phyloP scores from a whole-genome alignment of 202 grass and related monocot genomes.

The Panicum virgatum region DNA sequence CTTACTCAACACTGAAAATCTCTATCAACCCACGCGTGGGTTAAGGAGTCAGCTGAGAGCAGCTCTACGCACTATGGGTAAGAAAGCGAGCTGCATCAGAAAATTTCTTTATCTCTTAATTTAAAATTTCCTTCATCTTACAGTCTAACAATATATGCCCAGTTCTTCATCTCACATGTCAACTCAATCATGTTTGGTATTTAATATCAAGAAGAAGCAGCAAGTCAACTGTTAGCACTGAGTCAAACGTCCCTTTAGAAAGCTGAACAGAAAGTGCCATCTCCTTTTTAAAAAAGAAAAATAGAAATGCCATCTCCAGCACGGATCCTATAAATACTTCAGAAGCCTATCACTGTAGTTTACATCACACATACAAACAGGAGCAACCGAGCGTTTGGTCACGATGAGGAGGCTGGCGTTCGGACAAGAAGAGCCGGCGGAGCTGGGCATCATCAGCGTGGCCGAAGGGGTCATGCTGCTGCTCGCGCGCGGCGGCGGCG shows the following conservation, averaged over 20 bases:
- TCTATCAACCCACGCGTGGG: not conserved
- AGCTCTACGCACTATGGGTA: not conserved
- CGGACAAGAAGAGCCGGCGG: slow-evolving; percentile 14
- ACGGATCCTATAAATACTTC: slow-evolving; percentile 22
- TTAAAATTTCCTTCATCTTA: not conserved
- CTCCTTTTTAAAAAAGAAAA: too few relatives aligned
- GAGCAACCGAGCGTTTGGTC: not conserved
- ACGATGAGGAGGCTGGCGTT: slow-evolving; percentile 47
- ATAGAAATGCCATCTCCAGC: not conserved
- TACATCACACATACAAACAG: too few relatives aligned
- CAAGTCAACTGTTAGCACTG: slow-evolving; percentile 1
- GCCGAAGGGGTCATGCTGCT: slow-evolving; percentile 43
- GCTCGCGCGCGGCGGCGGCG: slow-evolving; percentile 20
- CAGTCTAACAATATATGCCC: not conserved
- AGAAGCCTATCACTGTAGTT: not conserved
- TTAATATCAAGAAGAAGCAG: not conserved
- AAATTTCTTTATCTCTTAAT: not conserved
- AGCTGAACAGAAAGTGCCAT: not conserved
- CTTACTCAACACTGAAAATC: not conserved
- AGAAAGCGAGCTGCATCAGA: not conserved
- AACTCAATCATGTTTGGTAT: not conserved
- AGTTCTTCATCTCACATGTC: not conserved
- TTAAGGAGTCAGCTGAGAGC: not conserved
- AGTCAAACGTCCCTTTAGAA: not conserved
- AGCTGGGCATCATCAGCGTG: slow-evolving; percentile 33